Evolutionary conservation across 805 yeast genomes (phyloP).

Genomic region (Lipomyces spencermartinsiae): DNA sequence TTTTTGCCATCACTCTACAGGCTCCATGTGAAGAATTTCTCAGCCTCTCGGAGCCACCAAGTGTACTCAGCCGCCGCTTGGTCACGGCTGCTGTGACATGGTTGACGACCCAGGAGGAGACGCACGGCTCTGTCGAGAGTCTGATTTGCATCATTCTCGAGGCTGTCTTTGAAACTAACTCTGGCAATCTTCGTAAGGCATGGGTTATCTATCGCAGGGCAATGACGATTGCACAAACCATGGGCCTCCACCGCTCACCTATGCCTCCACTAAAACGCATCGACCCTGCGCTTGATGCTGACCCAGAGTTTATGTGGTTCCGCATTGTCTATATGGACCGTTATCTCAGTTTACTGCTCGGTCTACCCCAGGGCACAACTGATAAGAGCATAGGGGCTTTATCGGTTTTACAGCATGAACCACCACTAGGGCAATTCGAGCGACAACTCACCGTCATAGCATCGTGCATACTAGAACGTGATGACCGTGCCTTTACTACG

Average conservation of each 20-base stretch:
- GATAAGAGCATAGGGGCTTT: not conserved
- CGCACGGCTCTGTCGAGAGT: not conserved
- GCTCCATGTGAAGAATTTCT: not conserved
- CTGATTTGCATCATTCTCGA: conserved; percentile 1
- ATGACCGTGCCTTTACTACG: not conserved
- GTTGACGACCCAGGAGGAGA: conserved; percentile 6
- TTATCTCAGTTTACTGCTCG: conserved; percentile 1
- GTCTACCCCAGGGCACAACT: not conserved
- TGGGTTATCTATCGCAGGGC: conserved; percentile 4
- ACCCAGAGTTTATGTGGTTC: conserved; percentile 3
- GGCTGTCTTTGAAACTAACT: not conserved
- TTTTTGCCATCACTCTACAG: not conserved
- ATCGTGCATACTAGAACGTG: not conserved
- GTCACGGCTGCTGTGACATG: not conserved
- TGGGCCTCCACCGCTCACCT: conserved; percentile 6
- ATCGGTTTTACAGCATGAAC: not conserved
- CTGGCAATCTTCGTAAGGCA: conserved; percentile 4
- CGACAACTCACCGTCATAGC: conserved; percentile 1
- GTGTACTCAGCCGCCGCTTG: not conserved
- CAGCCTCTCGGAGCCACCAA: not conserved
- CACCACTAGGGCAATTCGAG: not conserved
- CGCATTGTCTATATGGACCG: conserved; percentile 8
- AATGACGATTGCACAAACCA: not conserved
- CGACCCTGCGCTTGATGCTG: not conserved
- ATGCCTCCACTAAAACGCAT: not conserved